Percentiles rank a stretch among this genome's conserved stretches.
Evolutionary conservation across 2,329 filamentous ascomycete species (phyloP).

Genomic region (Huntiella abstrusa): DNA sequence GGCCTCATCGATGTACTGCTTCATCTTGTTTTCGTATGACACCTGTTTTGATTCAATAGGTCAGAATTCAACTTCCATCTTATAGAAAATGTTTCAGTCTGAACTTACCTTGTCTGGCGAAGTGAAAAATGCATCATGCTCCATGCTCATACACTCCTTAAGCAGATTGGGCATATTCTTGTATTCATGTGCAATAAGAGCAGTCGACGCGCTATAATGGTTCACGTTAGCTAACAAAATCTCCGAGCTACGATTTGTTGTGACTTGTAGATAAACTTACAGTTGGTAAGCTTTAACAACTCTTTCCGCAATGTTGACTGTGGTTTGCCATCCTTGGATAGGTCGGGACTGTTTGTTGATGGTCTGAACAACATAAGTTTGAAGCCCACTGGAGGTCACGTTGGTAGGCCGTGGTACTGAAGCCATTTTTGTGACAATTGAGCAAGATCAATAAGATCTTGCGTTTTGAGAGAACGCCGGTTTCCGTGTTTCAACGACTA

Average conservation of each 20-base stretch:
- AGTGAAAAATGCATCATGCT: slow-evolving; percentile 27
- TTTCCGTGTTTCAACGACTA: no score
- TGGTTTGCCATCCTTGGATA: slow-evolving; percentile 23
- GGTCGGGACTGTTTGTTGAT: slow-evolving; percentile 19
- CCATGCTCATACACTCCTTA: slow-evolving; percentile 24
- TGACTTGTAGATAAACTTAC: slow-evolving; percentile 17
- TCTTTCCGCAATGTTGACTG: slow-evolving; percentile 21
- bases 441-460: no score
- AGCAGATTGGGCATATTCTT: not conserved
- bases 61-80: not conserved
- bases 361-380: slow-evolving; percentile 23
- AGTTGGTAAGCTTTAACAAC: slow-evolving; percentile 25
- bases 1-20: slow-evolving; percentile 27
- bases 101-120: slow-evolving; percentile 29
- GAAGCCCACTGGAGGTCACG: slow-evolving; percentile 14
- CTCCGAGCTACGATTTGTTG: not conserved
- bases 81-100: not conserved
- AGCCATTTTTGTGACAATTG: no score
- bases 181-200: not conserved
- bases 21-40: slow-evolving; percentile 31
- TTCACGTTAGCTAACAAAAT: not conserved
- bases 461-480: no score
- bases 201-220: not conserved
- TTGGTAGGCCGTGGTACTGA: no score
- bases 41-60: slow-evolving; percentile 19